A percentile compares a stretch with the other conserved stretches of the same genome.
These are phyloP conservation scores for Penicillium sp. DNA, from an alignment of 2,329 filamentous ascomycete genomes.

Conservation along the genomic window DNA sequence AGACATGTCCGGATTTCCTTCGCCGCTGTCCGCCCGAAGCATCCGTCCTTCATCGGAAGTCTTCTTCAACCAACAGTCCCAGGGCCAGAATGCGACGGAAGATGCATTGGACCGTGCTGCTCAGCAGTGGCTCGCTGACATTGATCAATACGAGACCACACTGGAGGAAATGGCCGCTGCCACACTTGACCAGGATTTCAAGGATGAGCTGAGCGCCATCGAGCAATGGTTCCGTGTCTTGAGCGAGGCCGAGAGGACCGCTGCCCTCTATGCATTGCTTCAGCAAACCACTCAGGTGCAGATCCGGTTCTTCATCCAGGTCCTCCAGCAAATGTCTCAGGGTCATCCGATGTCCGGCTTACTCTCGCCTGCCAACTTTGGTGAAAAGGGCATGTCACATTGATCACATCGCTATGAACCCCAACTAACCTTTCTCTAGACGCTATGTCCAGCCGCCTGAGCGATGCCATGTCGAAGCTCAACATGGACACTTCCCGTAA, in stretches of 20 bases:
- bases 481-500: constrained; percentile 84
- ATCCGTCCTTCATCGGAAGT: constrained; percentile 96
- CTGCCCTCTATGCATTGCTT: constrained; percentile 88
- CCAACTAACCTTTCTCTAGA: constrained; percentile 56
- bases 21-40: constrained; percentile 68
- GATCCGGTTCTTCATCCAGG: constrained; percentile 98
- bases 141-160: constrained; percentile 98
- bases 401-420: not conserved
- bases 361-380: constrained; percentile 88
- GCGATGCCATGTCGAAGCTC: constrained; percentile 94
- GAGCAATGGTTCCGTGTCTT: constrained; percentile 99
- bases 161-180: constrained; percentile 98
- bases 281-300: constrained; percentile 99
- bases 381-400: constrained; percentile 74
- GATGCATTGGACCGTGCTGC: constrained; percentile 91
- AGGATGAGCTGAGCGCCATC: constrained; percentile 97
- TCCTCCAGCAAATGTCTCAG: constrained; percentile 98
- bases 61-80: constrained; percentile 75
- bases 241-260: constrained; percentile 94
- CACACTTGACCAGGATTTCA: constrained; percentile 98
- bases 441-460: constrained; percentile 94
- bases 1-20: constrained; percentile 86
- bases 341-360: constrained; percentile 96
- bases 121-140: constrained; percentile 98
- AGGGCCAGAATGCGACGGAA: constrained; percentile 68